A percentile compares a stretch with the other conserved stretches of the same genome.
Conservation (phyloP, 2,329 filamentous ascomycete genomes). For the Sporothrix phasma region DNA sequence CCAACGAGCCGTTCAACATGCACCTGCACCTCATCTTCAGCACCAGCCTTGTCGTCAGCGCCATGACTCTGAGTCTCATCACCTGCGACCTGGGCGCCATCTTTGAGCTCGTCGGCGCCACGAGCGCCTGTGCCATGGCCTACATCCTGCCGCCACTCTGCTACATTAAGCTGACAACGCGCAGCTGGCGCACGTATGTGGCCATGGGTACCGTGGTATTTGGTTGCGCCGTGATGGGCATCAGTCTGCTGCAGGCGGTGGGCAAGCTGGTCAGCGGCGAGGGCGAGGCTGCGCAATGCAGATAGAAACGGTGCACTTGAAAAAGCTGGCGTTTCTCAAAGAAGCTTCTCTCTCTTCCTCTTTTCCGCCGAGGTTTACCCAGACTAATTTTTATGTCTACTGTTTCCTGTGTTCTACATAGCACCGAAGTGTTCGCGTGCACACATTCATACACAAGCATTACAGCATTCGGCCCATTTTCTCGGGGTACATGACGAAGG, state of each 20-base stretch:
- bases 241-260: constrained; percentile 65
- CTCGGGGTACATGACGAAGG: not conserved
- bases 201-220: constrained; percentile 66
- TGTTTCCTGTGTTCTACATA: not conserved
- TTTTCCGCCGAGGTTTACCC: too few relatives aligned
- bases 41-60: constrained; percentile 66
- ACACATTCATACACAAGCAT: not conserved
- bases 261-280: constrained; percentile 48
- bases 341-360: not conserved
- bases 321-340: not conserved
- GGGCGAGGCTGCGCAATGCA: constrained; percentile 13
- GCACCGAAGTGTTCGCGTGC: constrained; percentile 3
- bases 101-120: constrained; percentile 92
- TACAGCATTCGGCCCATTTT: not conserved
- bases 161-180: constrained; percentile 82
- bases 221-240: constrained; percentile 69
- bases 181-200: constrained; percentile 63
- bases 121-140: constrained; percentile 83
- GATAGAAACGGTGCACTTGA: not conserved
- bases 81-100: constrained; percentile 92
- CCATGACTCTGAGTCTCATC: constrained; percentile 67
- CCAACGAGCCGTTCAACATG: constrained; percentile 63
- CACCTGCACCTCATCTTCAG: constrained; percentile 81
- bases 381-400: too few relatives aligned
- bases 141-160: constrained; percentile 93